Conservation (phyloP, 495 filamentous ascomycete genomes). For the Cercophora samala region DNA sequence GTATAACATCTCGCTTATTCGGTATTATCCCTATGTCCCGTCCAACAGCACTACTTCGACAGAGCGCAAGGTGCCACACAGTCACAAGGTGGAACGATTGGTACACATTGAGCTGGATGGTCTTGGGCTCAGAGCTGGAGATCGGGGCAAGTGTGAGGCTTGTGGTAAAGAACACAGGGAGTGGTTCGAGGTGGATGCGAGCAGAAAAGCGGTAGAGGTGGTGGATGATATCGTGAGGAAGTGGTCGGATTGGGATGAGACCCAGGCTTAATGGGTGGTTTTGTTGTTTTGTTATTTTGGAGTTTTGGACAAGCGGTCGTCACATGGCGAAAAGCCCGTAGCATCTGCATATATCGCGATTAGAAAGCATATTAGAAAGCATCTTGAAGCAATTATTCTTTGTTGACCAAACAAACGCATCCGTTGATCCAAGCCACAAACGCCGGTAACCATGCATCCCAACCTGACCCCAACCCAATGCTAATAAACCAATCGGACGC, state of each 20-base stretch:
- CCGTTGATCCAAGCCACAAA: background rate
- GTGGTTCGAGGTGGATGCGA: conserved; percentile 91
- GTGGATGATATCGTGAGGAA: conserved; percentile 83
- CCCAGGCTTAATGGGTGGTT: conserved; percentile 11
- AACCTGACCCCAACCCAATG: conserved; percentile 1
- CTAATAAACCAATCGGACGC: background rate
- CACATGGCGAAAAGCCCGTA: background rate
- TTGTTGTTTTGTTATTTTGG: background rate
- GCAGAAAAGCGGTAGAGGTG: conserved; percentile 60
- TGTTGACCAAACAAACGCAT: background rate
- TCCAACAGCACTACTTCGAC: conserved; percentile 38
- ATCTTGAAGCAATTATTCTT: background rate
- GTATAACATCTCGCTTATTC: conserved; percentile 77
- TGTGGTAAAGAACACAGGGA: conserved; percentile 90
- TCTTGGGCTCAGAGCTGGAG: conserved; percentile 57
- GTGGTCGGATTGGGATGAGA: conserved; percentile 78
- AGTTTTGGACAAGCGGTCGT: background rate
- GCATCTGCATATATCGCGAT: background rate
- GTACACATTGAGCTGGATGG: conserved; percentile 86
- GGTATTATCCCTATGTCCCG: conserved; percentile 84
- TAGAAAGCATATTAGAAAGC: background rate
- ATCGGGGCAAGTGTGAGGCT: conserved; percentile 57
- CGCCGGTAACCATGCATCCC: background rate
- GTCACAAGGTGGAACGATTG: conserved; percentile 82
- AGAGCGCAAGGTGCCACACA: conserved; percentile 75